A percentile compares a stretch with the other conserved stretches of the same genome.
Evolutionary conservation across 805 yeast species (phyloP).

Genomic region (Lipomyces lipofer): DNA sequence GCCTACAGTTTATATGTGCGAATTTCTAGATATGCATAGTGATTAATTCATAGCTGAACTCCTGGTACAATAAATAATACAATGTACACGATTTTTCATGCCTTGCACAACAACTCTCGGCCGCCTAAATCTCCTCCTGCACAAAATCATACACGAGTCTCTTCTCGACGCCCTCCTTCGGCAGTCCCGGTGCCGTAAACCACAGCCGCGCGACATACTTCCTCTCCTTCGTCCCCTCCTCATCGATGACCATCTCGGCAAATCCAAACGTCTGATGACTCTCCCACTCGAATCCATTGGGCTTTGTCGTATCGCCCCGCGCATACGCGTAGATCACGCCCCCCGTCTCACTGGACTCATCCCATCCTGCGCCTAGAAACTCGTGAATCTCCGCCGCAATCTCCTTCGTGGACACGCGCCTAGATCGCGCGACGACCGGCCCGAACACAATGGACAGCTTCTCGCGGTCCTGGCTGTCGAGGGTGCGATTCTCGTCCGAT

Average conservation of each 20-base stretch:
- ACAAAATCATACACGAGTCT: conserved; percentile 27
- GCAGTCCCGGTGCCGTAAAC: conserved; percentile 21
- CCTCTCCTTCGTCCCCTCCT: conserved; percentile 15
- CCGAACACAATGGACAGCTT: conserved; percentile 27
- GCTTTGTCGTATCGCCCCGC: conserved; percentile 24
- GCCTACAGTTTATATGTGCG: no score
- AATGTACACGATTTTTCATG: no score
- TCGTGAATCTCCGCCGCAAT: conserved; percentile 12
- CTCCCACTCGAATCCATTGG: conserved; percentile 23
- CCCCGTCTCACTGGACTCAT: not conserved
- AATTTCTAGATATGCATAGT: no score
- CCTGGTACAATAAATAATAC: no score
- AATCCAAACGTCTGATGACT: conserved; percentile 26
- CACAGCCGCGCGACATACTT: conserved; percentile 24
- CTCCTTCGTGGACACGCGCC: conserved; percentile 14
- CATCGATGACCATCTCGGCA: conserved; percentile 22
- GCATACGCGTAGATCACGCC: conserved; percentile 19
- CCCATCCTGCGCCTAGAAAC: conserved; percentile 26
- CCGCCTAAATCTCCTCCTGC: not conserved
- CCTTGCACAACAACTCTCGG: no score
- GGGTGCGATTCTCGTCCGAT: conserved; percentile 24
- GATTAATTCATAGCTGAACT: no score
- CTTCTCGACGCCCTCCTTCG: conserved; percentile 11
- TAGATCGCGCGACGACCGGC: conserved; percentile 16
- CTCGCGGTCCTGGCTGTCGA: conserved; percentile 18